Base-by-base conservation (phyloP, 2,329 filamentous ascomycete species). In the Pseudogymnoascus sp. region DNA sequence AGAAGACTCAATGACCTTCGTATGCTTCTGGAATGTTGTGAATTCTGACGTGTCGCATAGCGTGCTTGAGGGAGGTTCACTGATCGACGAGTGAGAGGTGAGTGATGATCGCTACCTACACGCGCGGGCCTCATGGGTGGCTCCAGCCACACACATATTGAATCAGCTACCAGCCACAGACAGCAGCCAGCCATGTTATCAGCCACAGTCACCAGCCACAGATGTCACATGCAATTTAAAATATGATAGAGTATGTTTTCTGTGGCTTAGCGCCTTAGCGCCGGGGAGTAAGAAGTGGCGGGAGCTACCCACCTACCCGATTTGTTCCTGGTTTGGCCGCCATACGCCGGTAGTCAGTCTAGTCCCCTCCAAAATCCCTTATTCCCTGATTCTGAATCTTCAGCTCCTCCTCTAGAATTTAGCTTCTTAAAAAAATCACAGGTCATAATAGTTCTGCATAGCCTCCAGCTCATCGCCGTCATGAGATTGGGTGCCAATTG, bases 401-500 rank as follows among this genome's bases (percentile, higher is more conserved):
- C 21, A 46, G 21, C 42, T 46, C 42, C 42, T 3, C 11, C 21
- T 25, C 42, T 46, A n/a, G 11, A n/a, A 25, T 25, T 46, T 25
- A 46, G 42, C 12, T 25, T 46, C 42, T 25, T 46, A 18, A 46
- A 21, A 21, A 12, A 23, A 34, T 9, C 42, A 25, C 42, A 46
- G 12, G 25, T 46, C 42, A 46, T 3, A 46, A 46, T 23, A 46
- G 21, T 25, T 25, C 12, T 25, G 42, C 12, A 46, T 46, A 46
- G 42, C 42, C 21, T 25, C 42, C 25, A 46, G 42, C 42, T 49
- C 43, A n/a, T 49, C 21, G 43, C 43, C 43, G 14, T 21, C 14
- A 49, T 49, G 43, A 25, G 21, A 49, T 49, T 49, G 43, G 43
- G 43, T 49, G 43, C 23, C 43, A 49, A 49, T 49, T 49, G 43